These are phyloP conservation scores for Bruguiera gymnorhiza DNA, from an alignment of 345 rosid species.

Conservation along the genomic window DNA sequence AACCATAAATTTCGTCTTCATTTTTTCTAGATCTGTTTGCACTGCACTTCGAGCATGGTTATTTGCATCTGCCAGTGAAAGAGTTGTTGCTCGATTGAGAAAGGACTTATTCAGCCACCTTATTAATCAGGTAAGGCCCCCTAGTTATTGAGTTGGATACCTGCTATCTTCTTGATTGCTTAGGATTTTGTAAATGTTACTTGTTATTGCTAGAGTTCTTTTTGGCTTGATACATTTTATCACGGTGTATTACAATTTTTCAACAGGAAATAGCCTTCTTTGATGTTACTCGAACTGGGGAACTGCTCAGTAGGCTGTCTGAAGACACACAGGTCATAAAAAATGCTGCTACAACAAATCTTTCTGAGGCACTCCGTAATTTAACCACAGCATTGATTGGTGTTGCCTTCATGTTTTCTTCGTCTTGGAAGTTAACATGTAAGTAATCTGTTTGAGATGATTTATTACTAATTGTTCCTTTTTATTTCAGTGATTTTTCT, in stretches of 20 bases:
- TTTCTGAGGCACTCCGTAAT: slow-evolving; percentile 48
- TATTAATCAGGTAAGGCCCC: slow-evolving; percentile 37
- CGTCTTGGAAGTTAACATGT: slow-evolving; percentile 53
- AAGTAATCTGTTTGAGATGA: slow-evolving; percentile 12
- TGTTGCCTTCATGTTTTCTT: slow-evolving; percentile 40
- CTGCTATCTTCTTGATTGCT: background rate
- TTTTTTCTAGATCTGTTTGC: slow-evolving; percentile 37
- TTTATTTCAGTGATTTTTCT: too few relatives aligned
- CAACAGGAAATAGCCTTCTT: slow-evolving; percentile 51
- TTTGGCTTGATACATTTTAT: too few relatives aligned
- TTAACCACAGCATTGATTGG: slow-evolving; percentile 40
- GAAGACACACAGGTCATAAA: slow-evolving; percentile 55
- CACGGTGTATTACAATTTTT: background rate
- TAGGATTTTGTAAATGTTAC: background rate
- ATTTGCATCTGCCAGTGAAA: slow-evolving; percentile 45
- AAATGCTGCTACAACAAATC: slow-evolving; percentile 54
- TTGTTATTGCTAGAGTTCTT: too few relatives aligned
- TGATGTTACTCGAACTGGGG: slow-evolving; percentile 50
- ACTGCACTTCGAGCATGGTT: slow-evolving; percentile 52
- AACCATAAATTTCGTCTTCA: background rate
- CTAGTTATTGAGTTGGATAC: background rate
- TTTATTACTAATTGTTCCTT: background rate
- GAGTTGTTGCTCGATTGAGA: slow-evolving; percentile 53
- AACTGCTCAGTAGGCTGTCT: slow-evolving; percentile 50
- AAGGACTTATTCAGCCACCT: slow-evolving; percentile 45